Percentiles rank a stretch among this genome's conserved stretches.
Evolutionary conservation across 352 stramenopile species (phyloP).

Genomic region (Phytopythium sindhum): DNA sequence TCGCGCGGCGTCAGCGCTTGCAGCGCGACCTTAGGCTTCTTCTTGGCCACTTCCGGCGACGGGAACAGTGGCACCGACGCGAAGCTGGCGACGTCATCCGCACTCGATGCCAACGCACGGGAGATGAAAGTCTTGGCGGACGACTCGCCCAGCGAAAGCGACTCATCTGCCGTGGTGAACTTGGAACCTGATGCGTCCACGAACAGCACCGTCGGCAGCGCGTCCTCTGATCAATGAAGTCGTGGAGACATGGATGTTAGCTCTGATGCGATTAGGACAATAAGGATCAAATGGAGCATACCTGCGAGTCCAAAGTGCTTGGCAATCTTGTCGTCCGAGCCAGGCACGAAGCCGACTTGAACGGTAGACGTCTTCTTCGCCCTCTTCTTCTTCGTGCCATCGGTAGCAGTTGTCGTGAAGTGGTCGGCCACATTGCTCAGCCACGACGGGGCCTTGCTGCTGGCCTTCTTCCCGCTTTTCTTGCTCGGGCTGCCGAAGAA

Average conservation of each 20-base stretch:
- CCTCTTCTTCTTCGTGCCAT: conserved; percentile 60
- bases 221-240: conserved; percentile 16
- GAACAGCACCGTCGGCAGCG: conserved; percentile 62
- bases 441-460: conserved; percentile 50
- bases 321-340: conserved; percentile 62
- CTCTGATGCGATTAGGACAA: not conserved
- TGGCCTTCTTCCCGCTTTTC: conserved; percentile 40
- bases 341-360: conserved; percentile 55
- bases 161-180: conserved; percentile 31
- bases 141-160: conserved; percentile 35
- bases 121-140: conserved; percentile 59
- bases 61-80: conserved; percentile 53
- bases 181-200: conserved; percentile 45
- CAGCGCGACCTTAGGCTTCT: conserved; percentile 55
- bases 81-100: conserved; percentile 21
- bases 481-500: conserved; percentile 58
- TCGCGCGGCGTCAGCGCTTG: conserved; percentile 31
- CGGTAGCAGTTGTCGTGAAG: conserved; percentile 25
- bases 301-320: conserved; percentile 57
- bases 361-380: conserved; percentile 59
- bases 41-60: conserved; percentile 64
- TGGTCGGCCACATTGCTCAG: conserved; percentile 49
- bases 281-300: not conserved
- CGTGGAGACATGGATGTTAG: not conserved
- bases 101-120: conserved; percentile 30